These are phyloP conservation scores for Fusarium cyanostomum DNA, from an alignment of 2,329 filamentous ascomycete species.

Conservation along the genomic window DNA sequence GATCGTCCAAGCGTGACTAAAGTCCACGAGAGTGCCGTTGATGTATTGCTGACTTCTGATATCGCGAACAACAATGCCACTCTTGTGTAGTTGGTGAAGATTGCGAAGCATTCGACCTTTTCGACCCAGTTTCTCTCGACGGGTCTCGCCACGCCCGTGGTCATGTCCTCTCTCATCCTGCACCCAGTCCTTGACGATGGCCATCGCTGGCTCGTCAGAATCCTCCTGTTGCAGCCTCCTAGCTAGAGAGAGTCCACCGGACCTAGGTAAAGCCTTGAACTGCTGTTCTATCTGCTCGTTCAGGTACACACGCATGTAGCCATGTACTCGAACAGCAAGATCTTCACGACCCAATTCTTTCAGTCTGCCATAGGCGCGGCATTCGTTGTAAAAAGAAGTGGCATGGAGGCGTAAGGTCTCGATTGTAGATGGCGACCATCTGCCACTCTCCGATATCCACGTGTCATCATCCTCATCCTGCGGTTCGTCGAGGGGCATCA, in stretches of 20 bases:
- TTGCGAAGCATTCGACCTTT: slow-evolving; percentile 13
- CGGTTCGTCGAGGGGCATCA: neutral
- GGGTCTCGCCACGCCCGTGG: too few species aligned
- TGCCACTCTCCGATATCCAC: neutral
- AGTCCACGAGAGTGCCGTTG: slow-evolving; percentile 1
- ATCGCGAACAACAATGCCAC: slow-evolving; percentile 17
- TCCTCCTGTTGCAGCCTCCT: neutral
- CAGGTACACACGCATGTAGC: slow-evolving; percentile 8
- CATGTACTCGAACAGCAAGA: slow-evolving; percentile 9
- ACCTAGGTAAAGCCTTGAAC: too few species aligned
- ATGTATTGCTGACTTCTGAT: slow-evolving; percentile 8
- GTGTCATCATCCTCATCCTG: neutral
- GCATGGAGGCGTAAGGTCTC: neutral
- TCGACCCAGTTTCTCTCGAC: too few species aligned
- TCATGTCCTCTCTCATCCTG: neutral
- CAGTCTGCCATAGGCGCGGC: slow-evolving; percentile 18
- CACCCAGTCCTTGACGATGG: slow-evolving; percentile 27
- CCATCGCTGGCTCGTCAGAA: neutral
- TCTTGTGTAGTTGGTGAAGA: slow-evolving; percentile 3
- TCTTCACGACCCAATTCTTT: slow-evolving; percentile 13
- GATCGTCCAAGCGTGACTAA: slow-evolving; percentile 19
- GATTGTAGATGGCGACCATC: neutral
- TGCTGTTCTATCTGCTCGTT: neutral
- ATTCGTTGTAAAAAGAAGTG: slow-evolving; percentile 17
- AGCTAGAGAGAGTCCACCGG: too few species aligned